Conservation (phyloP, 148 eudicot species). For the Pharnaceum exiguum region DNA sequence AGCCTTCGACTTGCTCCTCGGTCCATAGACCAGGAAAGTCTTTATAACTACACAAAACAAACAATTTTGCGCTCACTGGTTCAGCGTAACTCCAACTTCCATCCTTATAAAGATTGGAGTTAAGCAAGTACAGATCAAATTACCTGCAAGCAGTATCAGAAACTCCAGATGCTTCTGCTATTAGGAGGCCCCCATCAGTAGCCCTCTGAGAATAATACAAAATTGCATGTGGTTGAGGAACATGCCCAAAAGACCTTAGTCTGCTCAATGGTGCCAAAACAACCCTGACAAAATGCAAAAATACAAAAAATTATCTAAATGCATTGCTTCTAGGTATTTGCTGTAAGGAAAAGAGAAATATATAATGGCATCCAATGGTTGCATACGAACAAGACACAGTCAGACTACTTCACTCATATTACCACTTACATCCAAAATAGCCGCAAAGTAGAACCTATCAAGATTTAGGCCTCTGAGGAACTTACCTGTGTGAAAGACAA, state of each 20-base stretch:
- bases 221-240: conserved; percentile 34
- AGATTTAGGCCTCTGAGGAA: too few species aligned
- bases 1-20: conserved; percentile 31
- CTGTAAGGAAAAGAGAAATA: too few species aligned
- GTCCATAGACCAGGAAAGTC: conserved; percentile 33
- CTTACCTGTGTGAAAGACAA: conserved; percentile 11
- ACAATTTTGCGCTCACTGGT: neutral
- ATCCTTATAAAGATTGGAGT: neutral
- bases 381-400: neutral
- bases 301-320: neutral
- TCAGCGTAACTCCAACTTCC: neutral
- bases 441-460: neutral
- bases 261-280: conserved; percentile 31
- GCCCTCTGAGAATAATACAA: conserved; percentile 31
- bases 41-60: conserved; percentile 5
- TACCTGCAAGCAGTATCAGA: conserved; percentile 32
- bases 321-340: too few species aligned
- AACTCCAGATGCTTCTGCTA: conserved; percentile 27
- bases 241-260: conserved; percentile 24
- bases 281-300: conserved; percentile 14
- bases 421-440: neutral
- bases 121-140: too few species aligned
- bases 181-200: conserved; percentile 33
- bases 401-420: neutral
- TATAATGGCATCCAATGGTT: too few species aligned